These are phyloP conservation scores for Solanum aculeatissimum DNA, from an alignment of 305 asterid genomes.

Conservation along the genomic window DNA sequence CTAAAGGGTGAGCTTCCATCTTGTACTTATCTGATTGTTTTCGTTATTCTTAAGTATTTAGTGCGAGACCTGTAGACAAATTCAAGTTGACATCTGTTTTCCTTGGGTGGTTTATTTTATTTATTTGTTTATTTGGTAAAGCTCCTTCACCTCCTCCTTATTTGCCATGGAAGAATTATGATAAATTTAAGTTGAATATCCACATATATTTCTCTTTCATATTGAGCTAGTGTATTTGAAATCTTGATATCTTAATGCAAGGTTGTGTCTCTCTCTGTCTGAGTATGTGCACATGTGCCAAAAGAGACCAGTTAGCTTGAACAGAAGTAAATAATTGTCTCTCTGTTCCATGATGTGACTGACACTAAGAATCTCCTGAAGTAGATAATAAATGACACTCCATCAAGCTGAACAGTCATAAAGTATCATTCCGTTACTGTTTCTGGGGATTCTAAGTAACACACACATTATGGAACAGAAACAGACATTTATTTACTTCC, in stretches of 20 bases:
- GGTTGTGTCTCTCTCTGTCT: background rate
- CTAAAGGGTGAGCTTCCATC: slow-evolving; percentile 20
- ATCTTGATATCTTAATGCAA: background rate
- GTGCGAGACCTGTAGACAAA: background rate
- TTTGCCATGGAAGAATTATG: background rate
- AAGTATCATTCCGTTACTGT: background rate
- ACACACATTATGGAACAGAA: background rate
- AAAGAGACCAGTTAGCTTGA: background rate
- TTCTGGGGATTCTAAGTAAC: background rate
- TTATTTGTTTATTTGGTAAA: background rate
- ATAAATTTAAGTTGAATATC: background rate
- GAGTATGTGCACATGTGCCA: background rate
- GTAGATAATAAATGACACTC: background rate
- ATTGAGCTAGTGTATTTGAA: background rate
- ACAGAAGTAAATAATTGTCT: background rate
- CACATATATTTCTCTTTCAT: background rate
- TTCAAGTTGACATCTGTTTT: background rate
- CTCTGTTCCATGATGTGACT: background rate
- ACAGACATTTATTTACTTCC: background rate
- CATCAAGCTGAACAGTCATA: background rate
- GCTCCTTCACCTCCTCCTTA: background rate
- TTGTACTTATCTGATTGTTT: slow-evolving; percentile 4
- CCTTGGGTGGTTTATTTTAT: background rate
- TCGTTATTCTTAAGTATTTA: slow-evolving; percentile 2
- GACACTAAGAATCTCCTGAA: background rate